Base-by-base conservation (phyloP, 2,329 filamentous ascomycete genomes). In the Fusarium annulatum region DNA sequence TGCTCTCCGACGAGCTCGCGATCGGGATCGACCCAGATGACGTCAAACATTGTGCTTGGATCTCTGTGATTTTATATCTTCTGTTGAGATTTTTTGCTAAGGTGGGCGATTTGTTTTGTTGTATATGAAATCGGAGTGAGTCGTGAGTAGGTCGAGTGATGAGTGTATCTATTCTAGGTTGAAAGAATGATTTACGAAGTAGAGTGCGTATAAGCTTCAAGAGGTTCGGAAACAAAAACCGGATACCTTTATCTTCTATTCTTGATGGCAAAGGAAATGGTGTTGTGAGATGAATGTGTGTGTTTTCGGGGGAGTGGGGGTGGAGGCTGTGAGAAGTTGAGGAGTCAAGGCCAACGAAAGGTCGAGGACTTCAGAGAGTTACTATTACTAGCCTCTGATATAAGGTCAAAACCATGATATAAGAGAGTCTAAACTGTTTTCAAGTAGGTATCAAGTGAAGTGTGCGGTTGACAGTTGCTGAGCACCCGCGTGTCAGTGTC, bases 21-120 rank as follows among this genome's bases (percentile, higher is more conserved):
- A 56, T 87, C 82, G 28, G 86, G 86, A 64, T 90, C 88, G 8
- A 87, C 87, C 88, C 88, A 90, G 52, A 88, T 81, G 38, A 90
- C 86, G 77, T 90, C 88, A 77, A 89, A 90, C 88, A 90, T 90
- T 49, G 64, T 79, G 74, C 38, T 53, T n/a, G 10, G 26, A 6
- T 19, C 23, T 28, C 26, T 55, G 3, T 28, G 23, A 1, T 28
- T n/a, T 28, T 46, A 28, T n/a, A 18, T n/a, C 3, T 16, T 18
- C 16, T 34, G 23, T 18, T n/a, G 23, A 9, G 16, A 10, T 12
- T 41, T 28, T 8, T 19, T 26, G 15, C 12, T 3, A 23, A 21
- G 28, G 11, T 14, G 3, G 39, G 33, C 30, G n/a, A 34, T 18
- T 28, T n/a, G 18, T 14, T 14, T 43, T 36, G 21, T 55, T 14